Base-by-base conservation (phyloP, 2,329 filamentous ascomycete genomes). In the Aspergillus ruber region DNA sequence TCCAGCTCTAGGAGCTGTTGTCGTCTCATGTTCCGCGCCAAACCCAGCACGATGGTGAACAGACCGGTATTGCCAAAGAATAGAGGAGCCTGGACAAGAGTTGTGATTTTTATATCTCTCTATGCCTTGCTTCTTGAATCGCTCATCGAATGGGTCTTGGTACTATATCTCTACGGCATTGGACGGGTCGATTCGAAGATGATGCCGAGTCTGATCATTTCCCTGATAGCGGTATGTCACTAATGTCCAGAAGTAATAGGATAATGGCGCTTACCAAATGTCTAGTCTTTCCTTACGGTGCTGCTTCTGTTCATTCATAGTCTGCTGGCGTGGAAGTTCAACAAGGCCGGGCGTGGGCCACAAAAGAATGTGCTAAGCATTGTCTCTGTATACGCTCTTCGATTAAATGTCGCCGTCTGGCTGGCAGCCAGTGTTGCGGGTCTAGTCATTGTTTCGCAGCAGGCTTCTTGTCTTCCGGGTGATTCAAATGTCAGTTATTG, bases 311-410 rank as follows among this genome's bases (percentile, higher is more conserved):
- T 55, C 20, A 53, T 71, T 5, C 67, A 70, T 41, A 67, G 65
- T 18, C 52, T 70, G n/a, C 61, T 70, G 29, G 66, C 66, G 3
- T 68, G 65, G 65, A 64, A 68, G 43, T 66, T 66, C 43, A 65
- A 64, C 39, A 62, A 59, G 15, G 61, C 53, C 13, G 60, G 62
- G 13, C 62, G 63, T 47, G 58, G 56, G 20, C 51, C 57, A 8
- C 61, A 63, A 23, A 68, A 65, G 41, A 59, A 58, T 3, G 51
- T 59, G 2, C 46, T 71, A n/a, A 59, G 61, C 33, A 61, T 59
- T 36, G 53, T 56, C 2, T 69, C 63, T 52, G 68, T 62, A 10
- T 66, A 69, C 44, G 55, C 68, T 1, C 54, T 66, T 9, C 59
- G 67, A 15, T 32, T 67, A n/a, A 63, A 64, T 42, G 59, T 66